Evolutionary conservation across 306 rosid species (phyloP).

Genomic region (Sechiopsis laciniata): DNA sequence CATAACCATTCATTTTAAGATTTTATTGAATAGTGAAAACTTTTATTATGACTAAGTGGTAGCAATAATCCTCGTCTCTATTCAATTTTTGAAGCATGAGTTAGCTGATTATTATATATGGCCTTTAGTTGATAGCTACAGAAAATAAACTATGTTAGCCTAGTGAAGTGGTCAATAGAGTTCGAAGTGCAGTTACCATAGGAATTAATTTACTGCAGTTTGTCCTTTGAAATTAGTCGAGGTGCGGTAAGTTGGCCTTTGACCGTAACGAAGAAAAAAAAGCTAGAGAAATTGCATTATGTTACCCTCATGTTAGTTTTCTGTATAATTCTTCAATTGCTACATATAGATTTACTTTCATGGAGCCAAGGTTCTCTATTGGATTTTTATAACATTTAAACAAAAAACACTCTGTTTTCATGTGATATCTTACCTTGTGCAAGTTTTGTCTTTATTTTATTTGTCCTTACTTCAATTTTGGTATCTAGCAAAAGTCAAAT

Average conservation of each 20-base stretch:
- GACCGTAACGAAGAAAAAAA: too few relatives aligned
- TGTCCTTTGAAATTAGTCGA: too few relatives aligned
- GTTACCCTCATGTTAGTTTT: not conserved
- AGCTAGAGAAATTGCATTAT: too few relatives aligned
- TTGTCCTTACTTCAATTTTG: not conserved
- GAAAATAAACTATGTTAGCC: not conserved
- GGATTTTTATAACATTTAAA: not conserved
- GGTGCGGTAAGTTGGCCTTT: too few relatives aligned
- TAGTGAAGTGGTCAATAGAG: too few relatives aligned
- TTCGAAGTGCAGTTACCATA: too few relatives aligned
- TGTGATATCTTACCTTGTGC: not conserved
- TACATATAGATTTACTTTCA: not conserved
- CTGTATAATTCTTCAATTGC: not conserved
- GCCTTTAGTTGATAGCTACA: not conserved
- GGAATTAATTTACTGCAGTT: too few relatives aligned
- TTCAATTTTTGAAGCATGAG: not conserved
- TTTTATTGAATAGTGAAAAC: not conserved
- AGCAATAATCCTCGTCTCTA: not conserved
- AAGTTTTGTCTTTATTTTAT: not conserved
- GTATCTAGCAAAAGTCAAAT: too few relatives aligned
- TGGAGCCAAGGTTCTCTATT: not conserved
- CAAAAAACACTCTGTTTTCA: not conserved
- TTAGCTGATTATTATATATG: not conserved
- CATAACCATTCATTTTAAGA: not conserved
- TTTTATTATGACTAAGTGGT: not conserved